A percentile compares a stretch with the other conserved stretches of the same genome.
These are phyloP conservation scores for Lablab purpureus DNA, from an alignment of 306 rosid genomes.

Conservation along the genomic window DNA sequence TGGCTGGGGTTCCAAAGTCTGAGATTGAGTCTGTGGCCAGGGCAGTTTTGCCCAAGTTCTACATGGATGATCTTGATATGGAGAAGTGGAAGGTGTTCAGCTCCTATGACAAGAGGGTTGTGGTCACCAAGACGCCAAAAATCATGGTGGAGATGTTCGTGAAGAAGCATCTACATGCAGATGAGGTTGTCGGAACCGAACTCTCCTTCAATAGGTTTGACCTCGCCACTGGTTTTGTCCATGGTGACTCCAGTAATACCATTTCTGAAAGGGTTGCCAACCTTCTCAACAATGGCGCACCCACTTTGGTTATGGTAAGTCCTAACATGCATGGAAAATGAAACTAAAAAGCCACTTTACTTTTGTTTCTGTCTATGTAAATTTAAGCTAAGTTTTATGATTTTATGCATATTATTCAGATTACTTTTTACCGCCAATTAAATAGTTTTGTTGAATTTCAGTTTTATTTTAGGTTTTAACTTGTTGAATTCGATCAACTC, in stretches of 20 bases:
- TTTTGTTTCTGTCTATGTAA: background rate
- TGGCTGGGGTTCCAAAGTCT: conserved; percentile 58
- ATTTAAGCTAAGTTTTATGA: background rate
- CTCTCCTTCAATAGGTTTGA: conserved; percentile 67
- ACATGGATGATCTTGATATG: conserved; percentile 75
- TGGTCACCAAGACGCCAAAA: conserved; percentile 72
- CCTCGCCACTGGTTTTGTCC: conserved; percentile 70
- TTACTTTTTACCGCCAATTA: background rate
- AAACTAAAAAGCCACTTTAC: background rate
- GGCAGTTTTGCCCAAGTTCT: conserved; percentile 89
- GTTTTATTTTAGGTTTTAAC: background rate
- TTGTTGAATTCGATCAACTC: background rate
- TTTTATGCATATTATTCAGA: background rate
- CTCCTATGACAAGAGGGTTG: conserved; percentile 54
- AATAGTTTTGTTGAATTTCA: background rate
- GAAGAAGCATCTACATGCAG: conserved; percentile 81
- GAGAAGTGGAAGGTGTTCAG: conserved; percentile 73
- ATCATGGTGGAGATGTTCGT: conserved; percentile 84
- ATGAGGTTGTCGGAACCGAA: conserved; percentile 72
- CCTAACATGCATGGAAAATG: background rate
- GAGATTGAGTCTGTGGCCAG: conserved; percentile 80
- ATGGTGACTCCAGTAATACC: conserved; percentile 10
- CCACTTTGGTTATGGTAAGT: conserved; percentile 62
- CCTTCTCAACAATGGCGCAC: conserved; percentile 46
- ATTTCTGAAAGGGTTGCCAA: conserved; percentile 49